phyloP scores from a whole-genome alignment of 2,329 filamentous ascomycete genomes.

The Phialophora macrospora region DNA sequence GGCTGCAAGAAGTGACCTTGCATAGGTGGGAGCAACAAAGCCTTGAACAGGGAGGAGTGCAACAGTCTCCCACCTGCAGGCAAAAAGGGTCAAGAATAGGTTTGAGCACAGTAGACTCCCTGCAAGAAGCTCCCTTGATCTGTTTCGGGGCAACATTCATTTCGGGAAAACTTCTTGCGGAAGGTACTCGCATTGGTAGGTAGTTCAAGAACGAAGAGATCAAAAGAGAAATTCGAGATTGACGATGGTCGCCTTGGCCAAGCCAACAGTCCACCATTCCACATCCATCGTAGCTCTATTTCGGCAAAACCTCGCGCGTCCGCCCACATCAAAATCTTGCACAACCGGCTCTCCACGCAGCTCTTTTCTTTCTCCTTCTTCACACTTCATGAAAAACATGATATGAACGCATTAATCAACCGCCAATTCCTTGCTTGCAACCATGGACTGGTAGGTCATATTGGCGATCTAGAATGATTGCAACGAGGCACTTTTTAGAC shows the following conservation, averaged over 20 bases:
- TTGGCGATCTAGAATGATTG: conserved; percentile 38
- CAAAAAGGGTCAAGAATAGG: too few species aligned
- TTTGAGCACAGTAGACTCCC: not conserved
- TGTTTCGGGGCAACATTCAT: not conserved
- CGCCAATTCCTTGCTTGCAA: conserved; percentile 31
- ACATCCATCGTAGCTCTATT: not conserved
- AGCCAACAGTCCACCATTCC: not conserved
- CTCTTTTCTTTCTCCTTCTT: conserved; percentile 27
- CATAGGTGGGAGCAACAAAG: not conserved
- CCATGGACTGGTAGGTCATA: conserved; percentile 40
- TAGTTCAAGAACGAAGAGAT: not conserved
- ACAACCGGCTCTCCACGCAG: not conserved
- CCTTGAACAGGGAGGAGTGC: not conserved
- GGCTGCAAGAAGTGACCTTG: not conserved
- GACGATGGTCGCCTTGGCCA: not conserved
- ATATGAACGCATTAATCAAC: conserved; percentile 40
- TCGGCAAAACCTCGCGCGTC: conserved; percentile 2
- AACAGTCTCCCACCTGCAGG: not conserved
- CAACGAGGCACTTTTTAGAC: conserved; percentile 35
- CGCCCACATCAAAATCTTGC: conserved; percentile 15
- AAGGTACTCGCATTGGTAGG: too few species aligned
- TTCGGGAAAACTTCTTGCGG: not conserved
- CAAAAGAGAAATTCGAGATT: not conserved
- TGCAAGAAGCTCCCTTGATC: not conserved
- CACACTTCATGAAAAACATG: conserved; percentile 37